Evolutionary conservation across 176 grass and related monocot genomes (phyloP), one percentile per base, ranked within the genome.

Genomic region (Musa beccarii): DNA sequence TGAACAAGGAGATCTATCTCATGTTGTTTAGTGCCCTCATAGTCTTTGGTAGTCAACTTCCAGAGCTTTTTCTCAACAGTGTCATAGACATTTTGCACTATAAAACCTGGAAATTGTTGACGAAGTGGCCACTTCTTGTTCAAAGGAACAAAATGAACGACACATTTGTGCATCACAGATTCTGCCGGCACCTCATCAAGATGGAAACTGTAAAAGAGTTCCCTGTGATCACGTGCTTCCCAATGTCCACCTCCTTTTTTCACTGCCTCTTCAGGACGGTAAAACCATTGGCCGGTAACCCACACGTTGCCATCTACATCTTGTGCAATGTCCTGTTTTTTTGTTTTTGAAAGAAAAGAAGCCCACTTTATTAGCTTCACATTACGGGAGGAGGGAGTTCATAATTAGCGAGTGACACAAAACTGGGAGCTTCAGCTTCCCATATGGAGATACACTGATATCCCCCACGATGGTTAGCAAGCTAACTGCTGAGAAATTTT

Each of bases 171-270:
- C 95, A 99, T 99, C 78, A 99, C 95, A 24, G 90, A 94, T 73
- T 99, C 95, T 28, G 95, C 95, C 56, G 95, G 95, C 54, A 99
- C 95, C 73, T 89, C 83, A 75, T 94, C 95, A 16, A 81, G 79
- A 85, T 99, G 90, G 76, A 90, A 99, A 80, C 95, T 99, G 73
- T 94, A 99, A 82, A 99, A 99, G 21, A 99, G 81, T 80, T 99
- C 95, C 34, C 88, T 81, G 59, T 90, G 94, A 79, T 99, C 95
- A 57, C 74, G 83, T 80, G 86, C 84, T 76, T 80, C 76, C 90
- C 90, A 99, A 22, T 59, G 87, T 20, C 95, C 95, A 72, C 90
- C 95, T 79, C 79, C 88, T 73, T 85, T 99, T 84, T 84, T 91
- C 43, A 89, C 90, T 78, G 95, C 95, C 63, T 94, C 95, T 85